Base-by-base conservation (phyloP, 1,284 basidiomycete species). In the Boletus smithii region DNA sequence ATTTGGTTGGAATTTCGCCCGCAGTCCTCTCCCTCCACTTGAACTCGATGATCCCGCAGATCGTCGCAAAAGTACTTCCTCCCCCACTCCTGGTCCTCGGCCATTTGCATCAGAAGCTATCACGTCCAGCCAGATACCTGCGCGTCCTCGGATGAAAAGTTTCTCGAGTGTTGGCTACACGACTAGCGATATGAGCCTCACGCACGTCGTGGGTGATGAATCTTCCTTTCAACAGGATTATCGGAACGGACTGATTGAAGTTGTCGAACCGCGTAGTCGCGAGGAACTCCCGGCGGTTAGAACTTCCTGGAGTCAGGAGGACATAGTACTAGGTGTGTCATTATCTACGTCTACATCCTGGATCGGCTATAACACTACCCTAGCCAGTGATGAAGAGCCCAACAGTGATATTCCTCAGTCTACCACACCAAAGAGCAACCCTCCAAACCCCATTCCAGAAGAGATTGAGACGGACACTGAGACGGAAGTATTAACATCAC, bases 1-100 rank as follows among this genome's bases (percentile, higher is more conserved):
- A 27, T 73, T 73, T 52, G 73, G 73, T 5, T 76, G 71, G 71
- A 56, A 65, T 37, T 71, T 73, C 35, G 65, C 72, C 3, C 68
- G 63, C 20, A 65, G 59, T 32, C 60, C 61, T 8, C 65, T 73
- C 6, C 69, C 71, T 26, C 68, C 73, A 1, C 55, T 74, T 13
- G 72, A 74, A 50, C 53, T 69, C 3, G 73, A 74, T 37, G 66
- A 68, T 39, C 61, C 60, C 23, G 54, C 61, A 26, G 57, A 61
- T 46, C 64, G 56, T 46, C 59, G 45, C 23, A 50, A 31, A 46
- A 48, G 43, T 27, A 49, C 42, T 37, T 48, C 51, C 1, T 58
- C 66, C 8, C 59, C 61, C 8, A 47, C 56, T 8, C 55, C 55
- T 23, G 44, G 40, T 58, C 26, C 67, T 14, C 59, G 54, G 6